A percentile compares a stretch with the other conserved stretches of the same genome.
Conservation (phyloP, 2,329 filamentous ascomycete genomes). For the Blumeria hordei region DNA sequence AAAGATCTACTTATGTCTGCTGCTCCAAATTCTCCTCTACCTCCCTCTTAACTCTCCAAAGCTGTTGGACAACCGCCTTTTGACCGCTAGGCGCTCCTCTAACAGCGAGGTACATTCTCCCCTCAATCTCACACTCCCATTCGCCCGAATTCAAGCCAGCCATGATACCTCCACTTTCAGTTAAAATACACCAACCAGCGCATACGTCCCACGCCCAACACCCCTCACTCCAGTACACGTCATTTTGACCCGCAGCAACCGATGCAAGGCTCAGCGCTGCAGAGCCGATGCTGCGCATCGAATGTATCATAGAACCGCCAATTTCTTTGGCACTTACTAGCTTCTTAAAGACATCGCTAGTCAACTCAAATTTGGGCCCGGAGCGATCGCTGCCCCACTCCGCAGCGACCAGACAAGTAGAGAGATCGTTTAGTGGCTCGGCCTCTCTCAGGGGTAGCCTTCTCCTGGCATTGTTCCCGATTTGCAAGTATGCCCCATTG, state of each 20-base stretch:
- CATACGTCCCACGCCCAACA: conserved; percentile 75
- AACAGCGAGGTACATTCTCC: conserved; percentile 36
- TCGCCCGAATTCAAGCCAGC: conserved; percentile 48
- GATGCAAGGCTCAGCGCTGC: conserved; percentile 54
- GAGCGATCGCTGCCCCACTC: conserved; percentile 51
- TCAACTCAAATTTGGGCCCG: conserved; percentile 47
- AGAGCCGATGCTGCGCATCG: conserved; percentile 42
- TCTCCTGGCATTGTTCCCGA: conserved; percentile 17
- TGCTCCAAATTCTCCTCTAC: conserved; percentile 23
- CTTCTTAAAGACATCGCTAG: conserved; percentile 38
- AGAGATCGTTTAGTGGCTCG: conserved; percentile 33
- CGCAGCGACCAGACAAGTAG: conserved; percentile 37
- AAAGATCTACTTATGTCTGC: too few relatives aligned
- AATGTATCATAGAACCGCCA: conserved; percentile 56
- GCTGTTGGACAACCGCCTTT: conserved; percentile 35
- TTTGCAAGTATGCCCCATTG: conserved; percentile 32
- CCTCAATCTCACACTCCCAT: conserved; percentile 38
- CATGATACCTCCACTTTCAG: conserved; percentile 50
- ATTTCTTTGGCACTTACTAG: conserved; percentile 31
- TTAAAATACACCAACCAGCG: conserved; percentile 54
- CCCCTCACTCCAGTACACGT: conserved; percentile 62
- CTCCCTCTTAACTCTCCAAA: conserved; percentile 36
- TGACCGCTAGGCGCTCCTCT: conserved; percentile 29
- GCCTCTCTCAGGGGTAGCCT: conserved; percentile 25
- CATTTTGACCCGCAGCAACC: conserved; percentile 45